Conservation (phyloP, 2,329 filamentous ascomycete genomes). For the Aspergillus brunneoviolaceus region DNA sequence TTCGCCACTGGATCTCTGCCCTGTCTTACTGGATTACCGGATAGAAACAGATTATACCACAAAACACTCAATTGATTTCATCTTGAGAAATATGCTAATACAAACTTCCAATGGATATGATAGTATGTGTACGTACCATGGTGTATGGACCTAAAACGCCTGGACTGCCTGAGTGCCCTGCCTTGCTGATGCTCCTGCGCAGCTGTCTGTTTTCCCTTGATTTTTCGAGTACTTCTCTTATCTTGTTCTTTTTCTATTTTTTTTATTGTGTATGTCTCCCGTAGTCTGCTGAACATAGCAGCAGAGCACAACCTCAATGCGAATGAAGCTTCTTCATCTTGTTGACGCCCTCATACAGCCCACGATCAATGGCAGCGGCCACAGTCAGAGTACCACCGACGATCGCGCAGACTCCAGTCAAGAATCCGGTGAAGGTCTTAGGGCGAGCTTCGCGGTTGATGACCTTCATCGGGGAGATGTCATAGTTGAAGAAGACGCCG, state of each 20-base stretch:
- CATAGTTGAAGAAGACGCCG: conserved; percentile 97
- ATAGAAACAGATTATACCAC: neutral
- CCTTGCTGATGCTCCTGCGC: neutral
- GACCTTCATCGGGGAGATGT: conserved; percentile 99
- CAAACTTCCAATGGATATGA: neutral
- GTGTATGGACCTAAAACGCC: conserved; percentile 7
- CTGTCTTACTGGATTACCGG: neutral
- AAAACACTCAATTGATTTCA: neutral
- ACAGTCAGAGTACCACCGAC: conserved; percentile 95
- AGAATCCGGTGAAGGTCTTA: conserved; percentile 88
- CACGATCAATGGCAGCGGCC: conserved; percentile 87
- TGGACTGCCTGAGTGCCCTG: conserved; percentile 7
- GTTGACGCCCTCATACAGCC: conserved; percentile 82
- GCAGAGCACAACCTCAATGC: conserved; percentile 39
- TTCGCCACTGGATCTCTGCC: neutral
- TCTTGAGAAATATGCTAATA: neutral
- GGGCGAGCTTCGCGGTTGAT: conserved; percentile 89
- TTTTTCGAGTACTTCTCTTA: conserved; percentile 1
- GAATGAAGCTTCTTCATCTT: conserved; percentile 83
- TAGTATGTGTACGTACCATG: neutral
- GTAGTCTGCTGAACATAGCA: neutral
- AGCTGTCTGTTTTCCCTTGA: neutral
- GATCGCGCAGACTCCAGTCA: conserved; percentile 91
- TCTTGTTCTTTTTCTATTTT: neutral
- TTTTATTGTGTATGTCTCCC: conserved; percentile 1